Percentiles rank a stretch among this genome's conserved stretches.
phyloP scores from a whole-genome alignment of 164 flowering plant genomes.

The Litsea cubeba region DNA sequence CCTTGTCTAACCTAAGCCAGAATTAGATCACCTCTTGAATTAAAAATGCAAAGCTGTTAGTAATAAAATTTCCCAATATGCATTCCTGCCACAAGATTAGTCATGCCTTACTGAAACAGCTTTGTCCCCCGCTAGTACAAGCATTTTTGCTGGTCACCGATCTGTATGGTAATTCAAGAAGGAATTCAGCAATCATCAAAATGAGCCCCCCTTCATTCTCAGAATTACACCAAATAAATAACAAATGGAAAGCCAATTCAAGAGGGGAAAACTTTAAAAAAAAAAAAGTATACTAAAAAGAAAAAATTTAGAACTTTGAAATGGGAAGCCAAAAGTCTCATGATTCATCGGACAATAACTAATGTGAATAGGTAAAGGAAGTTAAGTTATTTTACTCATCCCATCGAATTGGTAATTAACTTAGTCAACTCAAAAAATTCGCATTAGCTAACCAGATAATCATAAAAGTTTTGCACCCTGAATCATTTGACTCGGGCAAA shows the following conservation, averaged over 20 bases:
- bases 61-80: neutral
- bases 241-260: neutral
- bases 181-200: neutral
- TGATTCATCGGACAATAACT: no score
- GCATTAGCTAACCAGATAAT: no score
- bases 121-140: conserved; percentile 7
- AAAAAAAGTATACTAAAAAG: neutral
- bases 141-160: conserved; percentile 27
- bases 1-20: conserved; percentile 30
- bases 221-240: neutral
- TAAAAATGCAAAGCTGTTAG: neutral
- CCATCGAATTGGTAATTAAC: no score
- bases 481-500: no score
- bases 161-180: conserved; percentile 17
- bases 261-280: neutral
- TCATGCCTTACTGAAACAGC: conserved; percentile 30
- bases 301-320: no score
- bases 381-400: no score
- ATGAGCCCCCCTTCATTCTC: neutral
- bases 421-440: no score
- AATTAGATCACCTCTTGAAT: neutral
- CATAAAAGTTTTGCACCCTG: no score
- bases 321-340: no score
- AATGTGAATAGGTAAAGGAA: no score
- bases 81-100: neutral